Base-by-base conservation (phyloP, 352 stramenopile genomes). In the Globisporangium orthogonon region DNA sequence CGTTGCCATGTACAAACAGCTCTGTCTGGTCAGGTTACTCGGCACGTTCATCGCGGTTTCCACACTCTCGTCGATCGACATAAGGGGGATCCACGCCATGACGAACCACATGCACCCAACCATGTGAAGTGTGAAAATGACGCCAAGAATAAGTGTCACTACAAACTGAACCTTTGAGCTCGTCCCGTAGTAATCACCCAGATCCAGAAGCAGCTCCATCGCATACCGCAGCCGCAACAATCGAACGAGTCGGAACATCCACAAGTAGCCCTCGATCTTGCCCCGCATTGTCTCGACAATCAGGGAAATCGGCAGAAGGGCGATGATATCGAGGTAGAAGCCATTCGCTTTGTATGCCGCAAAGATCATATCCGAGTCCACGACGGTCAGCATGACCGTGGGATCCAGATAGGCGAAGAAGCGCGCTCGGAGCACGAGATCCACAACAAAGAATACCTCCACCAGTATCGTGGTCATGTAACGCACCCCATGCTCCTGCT, bases 31-130 rank as follows among this genome's bases (percentile, higher is more conserved):
- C 1, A 78, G 4, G 9, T 56, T 30, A 7, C 39, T 50, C 4
- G 52, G 31, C 4, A 29, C 45, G 14, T 41, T 15, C 5, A 14
- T 30, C 18, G 50, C 41, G 15, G 30, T n/a, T 18, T 30, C 28
- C 7, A 29, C 17, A 14, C n/a, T n/a, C n/a, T 28, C 30, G 1
- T n/a, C 28, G 18, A 23, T 33, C 50, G 39, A 63, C 6, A 63
- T 60, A 4, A 73, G 65, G 13, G 72, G 60, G 44, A 74, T 56
- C 70, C 72, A 76, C 23, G 72, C 72, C 75, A 87, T 85, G 57
- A 83, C 73, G 47, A 91, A 91, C 81, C 81, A 91, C 0, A 82
- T 39, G 37, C 81, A 91, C 0, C 71, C 78, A 10, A 79, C 66
- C n/a, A 88, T 61, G 48, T 91, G 81, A 9, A 91, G 66, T 44